Evolutionary conservation across 202 grass and related monocot species (phyloP), one percentile per base, ranked within the genome.

Genomic region (Setaria viridis): DNA sequence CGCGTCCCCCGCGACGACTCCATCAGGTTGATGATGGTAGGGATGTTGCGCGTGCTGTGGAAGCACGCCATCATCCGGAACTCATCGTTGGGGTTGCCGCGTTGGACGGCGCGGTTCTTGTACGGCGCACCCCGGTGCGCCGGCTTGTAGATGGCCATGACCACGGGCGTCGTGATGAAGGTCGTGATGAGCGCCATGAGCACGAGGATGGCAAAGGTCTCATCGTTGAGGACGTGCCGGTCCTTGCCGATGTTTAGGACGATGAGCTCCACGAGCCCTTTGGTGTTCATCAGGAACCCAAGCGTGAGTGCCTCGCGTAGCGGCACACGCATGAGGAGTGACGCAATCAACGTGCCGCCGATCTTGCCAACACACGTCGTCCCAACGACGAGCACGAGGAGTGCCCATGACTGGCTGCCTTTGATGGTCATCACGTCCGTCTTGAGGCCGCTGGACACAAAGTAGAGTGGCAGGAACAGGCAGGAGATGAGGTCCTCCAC

Each of bases 401-500:
- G 86, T n/a, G 54, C 92, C 92, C 92, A 94, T 15, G 92, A 94
- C 13, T 73, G 25, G 8, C 67, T 76, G 25, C 92, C 92, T 5
- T 25, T 21, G 80, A 94, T 94, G 59, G 76, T 81, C 74, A 85
- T 74, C 1, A 94, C 92, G 77, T 94, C 78, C 42, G 92, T 94
- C 83, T 91, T 94, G 21, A 94, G 92, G 33, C 92, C 92, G 66
- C 89, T 94, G 39, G 92, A 91, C 11, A 94, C 92, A 65, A 94
- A 94, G 84, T 91, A 94, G 16, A 94, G 92, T 1, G 92, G 92
- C 30, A 94, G 84, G 84, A 94, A 89, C n/a, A 97, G 64, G 48
- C 90, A 41, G 0, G 90, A 89, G 50, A 97, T 89, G 72, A 97
- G 80, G 89, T 97, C 94, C 88, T 94, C 92, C 58, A 97, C 90